Evolutionary conservation across 305 asterid species (phyloP).

Genomic region (Fraxinus velutina): DNA sequence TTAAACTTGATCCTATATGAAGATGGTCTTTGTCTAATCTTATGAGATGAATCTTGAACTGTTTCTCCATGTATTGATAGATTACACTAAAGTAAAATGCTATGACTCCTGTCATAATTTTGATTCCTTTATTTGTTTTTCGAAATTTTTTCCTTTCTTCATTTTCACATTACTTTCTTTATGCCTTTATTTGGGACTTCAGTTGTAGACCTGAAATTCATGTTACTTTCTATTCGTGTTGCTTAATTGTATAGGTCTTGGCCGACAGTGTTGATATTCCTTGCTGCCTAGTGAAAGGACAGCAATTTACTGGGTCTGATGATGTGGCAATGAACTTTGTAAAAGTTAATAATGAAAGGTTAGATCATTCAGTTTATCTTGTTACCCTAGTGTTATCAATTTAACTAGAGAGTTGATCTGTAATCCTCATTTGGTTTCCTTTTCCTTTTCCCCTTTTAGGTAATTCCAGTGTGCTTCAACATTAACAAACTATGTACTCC

Average conservation of each 20-base stretch:
- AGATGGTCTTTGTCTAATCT: background rate
- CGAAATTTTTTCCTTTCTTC: background rate
- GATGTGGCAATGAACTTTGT: conserved; percentile 89
- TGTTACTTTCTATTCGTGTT: conserved; percentile 24
- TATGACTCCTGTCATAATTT: background rate
- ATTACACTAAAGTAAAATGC: background rate
- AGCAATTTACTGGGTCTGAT: conserved; percentile 76
- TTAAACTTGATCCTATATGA: background rate
- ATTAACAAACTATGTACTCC: conserved; percentile 7
- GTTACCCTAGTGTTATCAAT: conserved; percentile 19
- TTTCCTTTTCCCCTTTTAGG: conserved; percentile 14
- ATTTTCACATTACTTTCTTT: background rate
- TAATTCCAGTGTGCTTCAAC: background rate
- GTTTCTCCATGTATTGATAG: background rate
- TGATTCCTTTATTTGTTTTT: background rate
- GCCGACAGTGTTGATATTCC: conserved; percentile 82
- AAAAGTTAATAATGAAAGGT: conserved; percentile 70
- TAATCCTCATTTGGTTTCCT: conserved; percentile 1
- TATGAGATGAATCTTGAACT: background rate
- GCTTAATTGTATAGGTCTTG: conserved; percentile 64
- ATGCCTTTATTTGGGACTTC: background rate
- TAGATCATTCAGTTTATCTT: conserved; percentile 16
- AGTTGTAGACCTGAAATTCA: background rate
- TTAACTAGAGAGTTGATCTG: conserved; percentile 5
- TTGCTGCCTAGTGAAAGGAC: conserved; percentile 88